Base-by-base conservation (phyloP, 139 green algal genomes). In the Pycnococcus provasolii region DNA sequence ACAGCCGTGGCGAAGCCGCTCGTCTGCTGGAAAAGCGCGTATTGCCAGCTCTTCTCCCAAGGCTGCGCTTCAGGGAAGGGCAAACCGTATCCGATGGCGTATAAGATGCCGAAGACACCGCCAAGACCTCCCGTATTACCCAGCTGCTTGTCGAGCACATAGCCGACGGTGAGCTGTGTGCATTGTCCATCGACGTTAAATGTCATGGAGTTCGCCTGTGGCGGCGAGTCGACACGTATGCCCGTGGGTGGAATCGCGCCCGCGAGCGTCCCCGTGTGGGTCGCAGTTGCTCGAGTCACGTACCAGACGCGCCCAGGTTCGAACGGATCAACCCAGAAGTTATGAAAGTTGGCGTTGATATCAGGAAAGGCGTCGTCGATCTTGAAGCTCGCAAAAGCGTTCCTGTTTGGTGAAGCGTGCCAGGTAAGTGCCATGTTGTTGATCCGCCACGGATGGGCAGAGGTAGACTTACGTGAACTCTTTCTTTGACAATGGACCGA, bases 241-340 rank as follows among this genome's bases (percentile, higher is more conserved):
- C 72, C 66, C 0, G 83, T 87, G 43, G 83, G 47, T 50, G 50
- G 1, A 41, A 82, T 39, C 42, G 51, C 46, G 53, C 61, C 76
- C 42, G 60, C 74, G 48, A 78, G 61, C 8, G 63, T 73, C 64
- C 76, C 78, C 52, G 45, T 70, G 57, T 62, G 60, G 4, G 43
- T 63, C 15, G 42, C 57, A 15, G 13, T 55, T 37, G 50, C 50
- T 55, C 50, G 11, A 2, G 73, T 68, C 1, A 77, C 82, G 63
- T 85, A 90, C 83, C 83, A 90, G 0, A 90, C 83, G 6, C 84
- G 71, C 59, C 86, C 84, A 57, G 74, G 77, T 66, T 89, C 84
- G 46, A 84, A 86, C 4, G 73, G 73, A 44, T 87, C 82, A 13
- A 87, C 84, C 2, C 74, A 67, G 41, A 75, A 85, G 57, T 81